Conservation (phyloP, 2,329 filamentous ascomycete species). For the Rhynchosporium graminicola region DNA sequence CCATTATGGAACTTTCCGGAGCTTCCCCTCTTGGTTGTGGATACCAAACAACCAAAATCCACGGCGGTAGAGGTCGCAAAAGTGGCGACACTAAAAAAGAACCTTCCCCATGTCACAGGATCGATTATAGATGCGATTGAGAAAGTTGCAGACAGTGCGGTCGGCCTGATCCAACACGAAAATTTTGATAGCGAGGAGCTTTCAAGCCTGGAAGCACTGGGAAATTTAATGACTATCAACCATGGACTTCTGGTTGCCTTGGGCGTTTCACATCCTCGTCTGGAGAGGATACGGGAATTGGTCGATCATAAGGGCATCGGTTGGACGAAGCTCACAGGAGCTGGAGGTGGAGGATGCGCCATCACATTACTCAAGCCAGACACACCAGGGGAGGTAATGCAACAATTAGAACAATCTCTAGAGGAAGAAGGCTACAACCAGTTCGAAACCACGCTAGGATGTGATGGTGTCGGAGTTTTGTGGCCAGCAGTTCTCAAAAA, state of each 20-base stretch:
- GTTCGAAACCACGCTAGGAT: conserved; percentile 87
- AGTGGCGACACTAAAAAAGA: conserved; percentile 69
- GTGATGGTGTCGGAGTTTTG: conserved; percentile 90
- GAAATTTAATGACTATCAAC: conserved; percentile 89
- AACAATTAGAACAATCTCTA: conserved; percentile 64
- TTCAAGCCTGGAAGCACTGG: conserved; percentile 69
- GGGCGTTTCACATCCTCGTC: conserved; percentile 89
- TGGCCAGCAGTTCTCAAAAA: conserved; percentile 92
- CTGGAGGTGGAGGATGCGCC: conserved; percentile 92
- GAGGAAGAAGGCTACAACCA: conserved; percentile 74
- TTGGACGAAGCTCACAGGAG: conserved; percentile 96
- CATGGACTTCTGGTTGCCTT: conserved; percentile 89
- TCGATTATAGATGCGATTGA: conserved; percentile 86
- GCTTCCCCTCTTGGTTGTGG: conserved; percentile 83
- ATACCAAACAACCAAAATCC: conserved; percentile 85
- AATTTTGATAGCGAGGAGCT: conserved; percentile 67
- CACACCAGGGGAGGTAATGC: conserved; percentile 56
- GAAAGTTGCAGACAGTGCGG: conserved; percentile 60
- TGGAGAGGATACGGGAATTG: conserved; percentile 88
- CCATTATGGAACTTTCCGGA: conserved; percentile 88
- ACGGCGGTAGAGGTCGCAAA: conserved; percentile 85
- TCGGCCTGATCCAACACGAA: conserved; percentile 56
- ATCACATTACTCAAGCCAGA: conserved; percentile 83
- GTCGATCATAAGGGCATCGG: conserved; percentile 87
- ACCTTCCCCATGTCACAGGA: conserved; percentile 75